phyloP scores from a whole-genome alignment of 148 eudicot genomes.

The Nepenthes mirabilis region DNA sequence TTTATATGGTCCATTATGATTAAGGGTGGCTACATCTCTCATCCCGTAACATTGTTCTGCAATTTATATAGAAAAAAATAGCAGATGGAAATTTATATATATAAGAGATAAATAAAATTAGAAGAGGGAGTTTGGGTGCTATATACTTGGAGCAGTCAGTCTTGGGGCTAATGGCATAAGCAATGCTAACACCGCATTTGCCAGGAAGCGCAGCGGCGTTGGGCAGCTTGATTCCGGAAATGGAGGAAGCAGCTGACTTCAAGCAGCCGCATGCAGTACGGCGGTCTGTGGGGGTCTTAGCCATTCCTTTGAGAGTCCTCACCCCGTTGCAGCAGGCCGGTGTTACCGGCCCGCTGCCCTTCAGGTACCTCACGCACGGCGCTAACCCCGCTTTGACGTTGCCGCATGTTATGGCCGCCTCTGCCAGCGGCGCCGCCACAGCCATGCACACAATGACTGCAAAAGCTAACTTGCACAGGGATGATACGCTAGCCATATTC shows the following conservation, averaged over 20 bases:
- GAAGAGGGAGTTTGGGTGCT: no score
- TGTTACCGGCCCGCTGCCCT: constrained; percentile 9
- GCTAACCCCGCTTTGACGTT: constrained; percentile 7
- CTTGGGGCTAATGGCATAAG: constrained; percentile 33
- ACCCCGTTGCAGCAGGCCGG: constrained; percentile 16
- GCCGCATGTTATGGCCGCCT: constrained; percentile 25
- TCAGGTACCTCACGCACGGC: constrained; percentile 18
- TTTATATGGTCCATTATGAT: no score
- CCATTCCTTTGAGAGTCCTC: constrained; percentile 13
- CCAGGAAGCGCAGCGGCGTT: constrained; percentile 23
- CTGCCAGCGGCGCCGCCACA: constrained; percentile 18
- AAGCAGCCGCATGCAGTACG: constrained; percentile 23
- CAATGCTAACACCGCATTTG: constrained; percentile 28
- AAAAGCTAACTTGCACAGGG: constrained; percentile 8
- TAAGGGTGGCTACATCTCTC: no score
- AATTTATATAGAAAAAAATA: no score
- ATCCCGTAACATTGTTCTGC: no score
- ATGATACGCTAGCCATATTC: neutral
- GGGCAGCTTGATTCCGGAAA: constrained; percentile 7
- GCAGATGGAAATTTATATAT: no score
- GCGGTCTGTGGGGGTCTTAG: constrained; percentile 17
- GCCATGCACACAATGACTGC: constrained; percentile 23
- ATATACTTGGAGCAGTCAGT: constrained; percentile 28
- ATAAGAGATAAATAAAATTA: no score
- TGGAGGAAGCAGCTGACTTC: constrained; percentile 7